These are phyloP conservation scores for Irpex lacteus DNA, from an alignment of 1,284 basidiomycete genomes.

Conservation along the genomic window DNA sequence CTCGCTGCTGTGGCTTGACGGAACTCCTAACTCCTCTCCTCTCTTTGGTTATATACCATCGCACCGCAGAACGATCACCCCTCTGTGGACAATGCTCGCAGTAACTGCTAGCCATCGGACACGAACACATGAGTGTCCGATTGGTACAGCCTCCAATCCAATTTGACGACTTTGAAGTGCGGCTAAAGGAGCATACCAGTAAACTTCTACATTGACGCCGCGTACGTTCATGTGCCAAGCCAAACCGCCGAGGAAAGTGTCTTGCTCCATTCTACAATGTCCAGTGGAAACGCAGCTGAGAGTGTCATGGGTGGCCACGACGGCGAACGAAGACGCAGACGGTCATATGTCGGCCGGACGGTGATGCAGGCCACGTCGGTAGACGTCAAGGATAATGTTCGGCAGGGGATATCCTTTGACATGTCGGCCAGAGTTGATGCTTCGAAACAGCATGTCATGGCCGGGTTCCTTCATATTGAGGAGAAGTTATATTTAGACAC, in stretches of 20 bases:
- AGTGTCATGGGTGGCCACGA: neutral
- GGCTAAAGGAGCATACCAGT: neutral
- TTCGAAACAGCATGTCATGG: neutral
- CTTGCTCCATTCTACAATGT: neutral
- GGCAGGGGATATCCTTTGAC: neutral
- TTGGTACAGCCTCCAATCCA: neutral
- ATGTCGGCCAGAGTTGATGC: too few species aligned
- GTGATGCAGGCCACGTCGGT: neutral
- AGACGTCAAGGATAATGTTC: constrained; percentile 1
- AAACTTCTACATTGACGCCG: neutral
- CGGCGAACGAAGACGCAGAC: neutral
- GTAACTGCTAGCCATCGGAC: neutral
- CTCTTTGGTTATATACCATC: neutral
- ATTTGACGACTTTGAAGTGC: neutral
- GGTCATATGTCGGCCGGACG: constrained; percentile 2
- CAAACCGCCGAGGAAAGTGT: neutral
- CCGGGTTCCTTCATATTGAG: neutral
- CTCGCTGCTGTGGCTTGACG: neutral
- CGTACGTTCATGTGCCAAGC: neutral
- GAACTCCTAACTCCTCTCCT: neutral
- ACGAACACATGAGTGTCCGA: neutral
- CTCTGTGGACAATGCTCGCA: neutral
- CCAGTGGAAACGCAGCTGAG: neutral
- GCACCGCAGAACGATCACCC: neutral
- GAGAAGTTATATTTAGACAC: neutral